These are phyloP conservation scores for Dothiorella sarmentorum DNA, from an alignment of 2,329 filamentous ascomycete genomes.

Conservation along the genomic window DNA sequence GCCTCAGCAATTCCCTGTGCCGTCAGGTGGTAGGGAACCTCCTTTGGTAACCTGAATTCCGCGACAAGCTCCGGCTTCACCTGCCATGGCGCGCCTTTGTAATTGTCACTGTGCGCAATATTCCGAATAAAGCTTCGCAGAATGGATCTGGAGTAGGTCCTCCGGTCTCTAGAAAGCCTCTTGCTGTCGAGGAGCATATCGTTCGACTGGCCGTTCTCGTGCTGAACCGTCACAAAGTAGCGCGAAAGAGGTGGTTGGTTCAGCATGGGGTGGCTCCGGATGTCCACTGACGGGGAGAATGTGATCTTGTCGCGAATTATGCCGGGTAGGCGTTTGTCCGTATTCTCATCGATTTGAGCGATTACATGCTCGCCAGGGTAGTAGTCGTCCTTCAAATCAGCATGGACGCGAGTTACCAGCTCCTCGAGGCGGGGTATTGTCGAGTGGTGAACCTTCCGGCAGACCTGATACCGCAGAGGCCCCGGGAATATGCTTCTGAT, in stretches of 20 bases:
- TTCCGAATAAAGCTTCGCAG: slow-evolving; percentile 92
- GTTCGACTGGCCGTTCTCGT: slow-evolving; percentile 12
- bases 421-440: slow-evolving; percentile 86
- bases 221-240: slow-evolving; percentile 13
- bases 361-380: slow-evolving; percentile 84
- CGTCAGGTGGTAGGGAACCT: slow-evolving; percentile 59
- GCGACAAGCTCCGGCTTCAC: slow-evolving; percentile 84
- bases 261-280: slow-evolving; percentile 62
- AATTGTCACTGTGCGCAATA: slow-evolving; percentile 85
- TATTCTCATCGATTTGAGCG: slow-evolving; percentile 47
- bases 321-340: slow-evolving; percentile 8
- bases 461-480: slow-evolving; percentile 81
- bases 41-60: slow-evolving; percentile 81
- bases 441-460: slow-evolving; percentile 88
- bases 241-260: slow-evolving; percentile 67
- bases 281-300: slow-evolving; percentile 58
- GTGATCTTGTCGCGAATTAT: slow-evolving; percentile 38
- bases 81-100: slow-evolving; percentile 95
- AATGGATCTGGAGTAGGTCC: slow-evolving; percentile 91
- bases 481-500: slow-evolving; percentile 92
- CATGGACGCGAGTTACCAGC: slow-evolving; percentile 33
- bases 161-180: slow-evolving; percentile 81
- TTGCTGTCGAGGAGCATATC: slow-evolving; percentile 48
- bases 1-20: slow-evolving; percentile 34
- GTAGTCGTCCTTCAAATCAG: slow-evolving; percentile 80